Evolutionary conservation across 768 basidiomycete species (phyloP).

Genomic region (Solioccasus polychromus): DNA sequence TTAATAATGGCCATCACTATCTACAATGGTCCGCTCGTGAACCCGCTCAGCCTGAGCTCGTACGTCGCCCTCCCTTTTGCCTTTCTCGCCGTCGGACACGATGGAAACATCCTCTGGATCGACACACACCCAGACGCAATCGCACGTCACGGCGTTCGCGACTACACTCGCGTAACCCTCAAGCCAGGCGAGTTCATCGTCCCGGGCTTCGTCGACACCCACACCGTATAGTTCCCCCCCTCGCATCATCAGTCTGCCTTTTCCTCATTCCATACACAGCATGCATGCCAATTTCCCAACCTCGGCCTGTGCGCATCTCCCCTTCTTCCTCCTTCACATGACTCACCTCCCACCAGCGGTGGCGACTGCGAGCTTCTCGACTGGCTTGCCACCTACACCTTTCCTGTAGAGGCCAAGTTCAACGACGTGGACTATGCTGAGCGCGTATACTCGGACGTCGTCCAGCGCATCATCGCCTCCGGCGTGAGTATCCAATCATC

Average conservation of each 20-base stretch:
- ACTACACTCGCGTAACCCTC: conserved; percentile 36
- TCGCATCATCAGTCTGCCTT: neutral
- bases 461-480: conserved; percentile 63
- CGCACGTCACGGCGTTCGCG: conserved; percentile 44
- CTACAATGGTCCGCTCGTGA: conserved; percentile 59
- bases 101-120: conserved; percentile 71
- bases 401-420: conserved; percentile 84
- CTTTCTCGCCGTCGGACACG: conserved; percentile 48
- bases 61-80: conserved; percentile 50
- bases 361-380: conserved; percentile 84
- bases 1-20: conserved; percentile 33
- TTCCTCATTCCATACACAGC: conserved; percentile 19
- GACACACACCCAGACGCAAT: conserved; percentile 55
- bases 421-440: conserved; percentile 65
- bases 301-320: conserved; percentile 32
- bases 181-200: conserved; percentile 65
- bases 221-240: conserved; percentile 59
- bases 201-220: conserved; percentile 91
- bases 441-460: conserved; percentile 65
- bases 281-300: conserved; percentile 43
- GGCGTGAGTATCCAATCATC: conserved; percentile 55
- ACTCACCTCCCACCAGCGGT: conserved; percentile 48
- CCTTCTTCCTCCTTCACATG: neutral
- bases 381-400: conserved; percentile 84
- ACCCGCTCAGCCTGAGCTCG: conserved; percentile 41